Base-by-base conservation (phyloP, 2,329 filamentous ascomycete genomes). In the Verticillium alfalfae region DNA sequence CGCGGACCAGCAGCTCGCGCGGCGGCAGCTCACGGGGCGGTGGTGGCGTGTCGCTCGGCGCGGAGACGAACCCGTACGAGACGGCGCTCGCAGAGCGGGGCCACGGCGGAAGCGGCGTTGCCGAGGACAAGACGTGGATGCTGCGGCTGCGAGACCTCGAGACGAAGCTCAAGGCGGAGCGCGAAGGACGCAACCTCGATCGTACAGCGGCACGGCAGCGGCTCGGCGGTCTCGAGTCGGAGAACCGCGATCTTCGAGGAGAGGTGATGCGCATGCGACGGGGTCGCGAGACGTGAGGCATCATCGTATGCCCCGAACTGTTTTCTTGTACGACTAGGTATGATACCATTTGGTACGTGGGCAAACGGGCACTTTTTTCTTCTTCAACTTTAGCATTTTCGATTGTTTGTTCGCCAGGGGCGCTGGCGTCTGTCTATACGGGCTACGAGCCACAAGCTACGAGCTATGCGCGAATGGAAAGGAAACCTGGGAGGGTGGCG, bases 141-240 rank as follows among this genome's bases (percentile, higher is more conserved):
- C 85, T 96, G 65, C 81, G 95, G 7, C 81, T 98, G 38, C 87
- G 92, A 62, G 93, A 98, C 71, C 79, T 98, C 67, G 95, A 99
- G 79, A 84, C 89, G 66, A 87, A 96, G 68, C 81, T 99, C 18
- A 96, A 97, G 74, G 88, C 91, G 56, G 95, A 99, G 77, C 81
- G 95, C 15, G 95, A 98, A 75, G 93, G 88, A 1, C 81, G 95
- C 55, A 80, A 96, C 60, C 80, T 96, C 62, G 95, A 99, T 76
- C 86, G 95, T 3, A 89, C 85, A 57, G 93, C 92, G 31, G 94
- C 94, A 34, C 81, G 91, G 60, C 90, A 93, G 77, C 81, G 94
- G 59, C 77, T 97, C 0, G 88, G 92, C 62, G 90, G 93, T 64
- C 83, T 89, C n/a, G 84, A 88, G 71, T 79, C 83, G 60, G 89